phyloP scores from a whole-genome alignment of 2,329 filamentous ascomycete genomes.

The Teratosphaeriaceae sp. region DNA sequence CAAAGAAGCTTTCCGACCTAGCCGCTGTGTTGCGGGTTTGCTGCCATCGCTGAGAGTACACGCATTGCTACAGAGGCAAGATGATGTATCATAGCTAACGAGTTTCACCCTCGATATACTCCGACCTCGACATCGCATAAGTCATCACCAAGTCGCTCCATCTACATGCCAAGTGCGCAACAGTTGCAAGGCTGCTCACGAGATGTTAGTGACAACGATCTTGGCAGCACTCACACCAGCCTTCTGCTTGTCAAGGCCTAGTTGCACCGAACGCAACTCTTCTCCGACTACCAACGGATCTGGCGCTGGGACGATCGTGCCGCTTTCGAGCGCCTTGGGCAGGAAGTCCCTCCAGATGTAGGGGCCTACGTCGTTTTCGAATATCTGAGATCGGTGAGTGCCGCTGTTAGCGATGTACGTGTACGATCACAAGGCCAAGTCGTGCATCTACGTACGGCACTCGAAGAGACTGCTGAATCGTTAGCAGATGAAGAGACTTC shows the following conservation, averaged over 20 bases:
- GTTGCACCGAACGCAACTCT: slow-evolving; percentile 31
- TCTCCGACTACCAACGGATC: slow-evolving; percentile 31
- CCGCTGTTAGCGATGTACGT: background rate
- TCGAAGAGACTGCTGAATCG: slow-evolving; percentile 10
- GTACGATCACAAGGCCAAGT: background rate
- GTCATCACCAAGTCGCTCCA: too few species aligned
- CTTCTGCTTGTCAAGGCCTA: slow-evolving; percentile 31
- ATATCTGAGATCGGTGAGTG: slow-evolving; percentile 3
- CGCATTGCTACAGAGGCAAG: too few species aligned
- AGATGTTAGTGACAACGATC: slow-evolving; percentile 28
- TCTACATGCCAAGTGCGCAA: too few species aligned
- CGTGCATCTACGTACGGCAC: too few species aligned
- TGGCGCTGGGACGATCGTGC: slow-evolving; percentile 26
- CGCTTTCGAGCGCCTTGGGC: slow-evolving; percentile 14
- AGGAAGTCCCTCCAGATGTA: slow-evolving; percentile 25
- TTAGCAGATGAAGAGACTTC: slow-evolving; percentile 7
- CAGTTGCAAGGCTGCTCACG: too few species aligned
- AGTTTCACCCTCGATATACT: too few species aligned
- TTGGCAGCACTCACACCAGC: slow-evolving; percentile 36
- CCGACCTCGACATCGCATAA: too few species aligned
- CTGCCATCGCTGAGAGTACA: too few species aligned
- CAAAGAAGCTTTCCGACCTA: too few species aligned
- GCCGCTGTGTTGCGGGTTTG: too few species aligned
- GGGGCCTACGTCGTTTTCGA: slow-evolving; percentile 2
- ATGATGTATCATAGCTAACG: too few species aligned